Conservation (phyloP, 2,329 filamentous ascomycete species). For the Calonectria pteridis region DNA sequence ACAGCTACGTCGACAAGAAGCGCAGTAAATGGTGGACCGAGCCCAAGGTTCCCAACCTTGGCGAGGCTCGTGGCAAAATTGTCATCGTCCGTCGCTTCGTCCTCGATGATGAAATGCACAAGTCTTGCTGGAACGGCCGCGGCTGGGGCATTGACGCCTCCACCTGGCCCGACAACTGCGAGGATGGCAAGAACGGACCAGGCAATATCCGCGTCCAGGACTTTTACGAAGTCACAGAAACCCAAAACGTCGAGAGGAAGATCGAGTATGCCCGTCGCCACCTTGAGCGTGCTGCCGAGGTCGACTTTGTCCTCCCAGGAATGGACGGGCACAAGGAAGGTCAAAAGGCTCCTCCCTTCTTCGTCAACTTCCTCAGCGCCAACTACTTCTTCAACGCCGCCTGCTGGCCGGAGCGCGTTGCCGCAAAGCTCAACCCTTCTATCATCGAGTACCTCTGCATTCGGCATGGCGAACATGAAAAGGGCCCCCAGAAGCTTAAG, state of each 20-base stretch:
- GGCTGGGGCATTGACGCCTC: constrained; percentile 73
- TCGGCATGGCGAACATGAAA: constrained; percentile 65
- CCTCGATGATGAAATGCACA: constrained; percentile 67
- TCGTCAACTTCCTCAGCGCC: constrained; percentile 90
- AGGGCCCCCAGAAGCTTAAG: constrained; percentile 62
- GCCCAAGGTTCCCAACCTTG: constrained; percentile 81
- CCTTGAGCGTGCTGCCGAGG: constrained; percentile 76
- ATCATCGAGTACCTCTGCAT: constrained; percentile 73
- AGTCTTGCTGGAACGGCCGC: constrained; percentile 61
- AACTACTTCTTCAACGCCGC: constrained; percentile 94
- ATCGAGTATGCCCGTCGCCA: constrained; percentile 80
- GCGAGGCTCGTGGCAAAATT: constrained; percentile 84
- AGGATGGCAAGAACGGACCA: constrained; percentile 76
- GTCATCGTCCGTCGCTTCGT: constrained; percentile 86
- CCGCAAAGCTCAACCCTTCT: constrained; percentile 86
- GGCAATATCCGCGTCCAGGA: constrained; percentile 90
- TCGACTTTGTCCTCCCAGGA: constrained; percentile 59
- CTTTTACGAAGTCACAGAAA: constrained; percentile 89
- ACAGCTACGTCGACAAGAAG: constrained; percentile 74
- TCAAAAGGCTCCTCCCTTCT: constrained; percentile 71
- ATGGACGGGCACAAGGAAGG: constrained; percentile 43
- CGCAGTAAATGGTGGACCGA: constrained; percentile 81
- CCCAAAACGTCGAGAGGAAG: constrained; percentile 83
- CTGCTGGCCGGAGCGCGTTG: constrained; percentile 95
- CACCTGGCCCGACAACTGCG: constrained; percentile 89